phyloP scores from a whole-genome alignment of 2,329 filamentous ascomycete species.

The Hirsutella thompsonii region DNA sequence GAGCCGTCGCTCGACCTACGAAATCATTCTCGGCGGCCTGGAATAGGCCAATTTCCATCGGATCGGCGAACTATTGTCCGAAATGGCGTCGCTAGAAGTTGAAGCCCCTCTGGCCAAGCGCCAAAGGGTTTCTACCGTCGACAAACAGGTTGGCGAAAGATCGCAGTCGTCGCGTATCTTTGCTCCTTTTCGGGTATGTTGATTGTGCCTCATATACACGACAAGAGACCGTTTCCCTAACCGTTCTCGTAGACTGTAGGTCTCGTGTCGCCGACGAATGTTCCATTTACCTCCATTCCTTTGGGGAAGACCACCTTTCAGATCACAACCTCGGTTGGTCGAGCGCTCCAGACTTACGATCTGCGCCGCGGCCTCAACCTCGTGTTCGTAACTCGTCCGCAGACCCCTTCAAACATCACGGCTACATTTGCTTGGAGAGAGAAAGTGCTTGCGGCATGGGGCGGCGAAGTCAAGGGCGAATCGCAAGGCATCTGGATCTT shows the following conservation, averaged over 20 bases:
- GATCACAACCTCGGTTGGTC: constrained; percentile 88
- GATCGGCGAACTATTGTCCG: constrained; percentile 3
- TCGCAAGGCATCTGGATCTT: constrained; percentile 75
- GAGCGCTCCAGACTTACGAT: constrained; percentile 90
- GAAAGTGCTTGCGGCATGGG: constrained; percentile 82
- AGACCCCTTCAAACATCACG: constrained; percentile 76
- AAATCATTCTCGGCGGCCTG: not conserved
- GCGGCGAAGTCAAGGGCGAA: constrained; percentile 38
- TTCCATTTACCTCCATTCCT: constrained; percentile 81
- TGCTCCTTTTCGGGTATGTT: constrained; percentile 75
- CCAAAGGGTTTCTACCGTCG: constrained; percentile 46
- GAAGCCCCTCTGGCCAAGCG: constrained; percentile 61
- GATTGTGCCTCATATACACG: not conserved
- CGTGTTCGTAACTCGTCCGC: constrained; percentile 83
- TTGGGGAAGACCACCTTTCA: constrained; percentile 93
- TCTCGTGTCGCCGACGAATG: constrained; percentile 77
- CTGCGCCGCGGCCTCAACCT: constrained; percentile 80
- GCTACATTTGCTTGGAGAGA: constrained; percentile 82
- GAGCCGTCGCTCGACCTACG: not conserved
- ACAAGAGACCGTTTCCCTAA: not conserved
- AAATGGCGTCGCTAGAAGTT: constrained; percentile 44
- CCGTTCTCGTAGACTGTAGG: constrained; percentile 59
- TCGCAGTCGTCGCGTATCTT: constrained; percentile 64
- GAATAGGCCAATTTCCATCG: not conserved
- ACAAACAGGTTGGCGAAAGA: constrained; percentile 23